These are phyloP conservation scores for Davidsoniella australis DNA, from an alignment of 2,329 filamentous ascomycete genomes.

Conservation along the genomic window DNA sequence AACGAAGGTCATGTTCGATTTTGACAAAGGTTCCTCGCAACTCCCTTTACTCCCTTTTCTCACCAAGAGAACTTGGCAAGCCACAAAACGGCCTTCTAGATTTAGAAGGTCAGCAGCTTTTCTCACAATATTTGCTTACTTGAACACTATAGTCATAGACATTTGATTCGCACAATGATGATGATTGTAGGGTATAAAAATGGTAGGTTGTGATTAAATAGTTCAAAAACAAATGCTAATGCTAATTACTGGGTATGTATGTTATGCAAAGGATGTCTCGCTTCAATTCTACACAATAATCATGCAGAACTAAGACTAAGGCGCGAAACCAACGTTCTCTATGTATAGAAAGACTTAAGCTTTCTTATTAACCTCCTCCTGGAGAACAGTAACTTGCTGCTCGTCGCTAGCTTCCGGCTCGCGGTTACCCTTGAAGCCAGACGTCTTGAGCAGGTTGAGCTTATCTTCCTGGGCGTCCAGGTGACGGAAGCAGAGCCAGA, in stretches of 20 bases:
- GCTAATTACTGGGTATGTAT: neutral
- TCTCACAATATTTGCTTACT: too few relatives aligned
- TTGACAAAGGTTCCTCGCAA: too few relatives aligned
- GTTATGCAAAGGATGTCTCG: neutral
- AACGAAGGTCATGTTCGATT: too few relatives aligned
- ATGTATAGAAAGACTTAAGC: neutral
- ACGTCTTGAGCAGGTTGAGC: constrained; percentile 42
- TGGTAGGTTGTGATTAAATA: neutral
- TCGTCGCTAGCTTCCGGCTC: constrained; percentile 19
- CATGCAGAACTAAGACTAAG: neutral
- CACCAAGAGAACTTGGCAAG: too few relatives aligned
- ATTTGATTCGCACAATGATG: too few relatives aligned
- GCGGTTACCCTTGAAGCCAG: constrained; percentile 25
- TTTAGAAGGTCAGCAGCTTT: too few relatives aligned
- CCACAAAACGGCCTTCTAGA: too few relatives aligned
- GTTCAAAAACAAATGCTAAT: neutral
- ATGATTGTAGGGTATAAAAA: too few relatives aligned
- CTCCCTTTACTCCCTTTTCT: too few relatives aligned
- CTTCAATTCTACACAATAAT: neutral
- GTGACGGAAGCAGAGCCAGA: constrained; percentile 52
- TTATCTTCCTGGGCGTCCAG: constrained; percentile 51
- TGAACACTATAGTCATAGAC: too few relatives aligned
- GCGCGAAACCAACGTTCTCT: neutral
- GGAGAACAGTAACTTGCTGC: constrained; percentile 6
- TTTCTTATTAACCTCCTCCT: constrained; percentile 5